Evolutionary conservation across 1,139 yeast species (phyloP).

Genomic region (Sugiyamaella pinicola): DNA sequence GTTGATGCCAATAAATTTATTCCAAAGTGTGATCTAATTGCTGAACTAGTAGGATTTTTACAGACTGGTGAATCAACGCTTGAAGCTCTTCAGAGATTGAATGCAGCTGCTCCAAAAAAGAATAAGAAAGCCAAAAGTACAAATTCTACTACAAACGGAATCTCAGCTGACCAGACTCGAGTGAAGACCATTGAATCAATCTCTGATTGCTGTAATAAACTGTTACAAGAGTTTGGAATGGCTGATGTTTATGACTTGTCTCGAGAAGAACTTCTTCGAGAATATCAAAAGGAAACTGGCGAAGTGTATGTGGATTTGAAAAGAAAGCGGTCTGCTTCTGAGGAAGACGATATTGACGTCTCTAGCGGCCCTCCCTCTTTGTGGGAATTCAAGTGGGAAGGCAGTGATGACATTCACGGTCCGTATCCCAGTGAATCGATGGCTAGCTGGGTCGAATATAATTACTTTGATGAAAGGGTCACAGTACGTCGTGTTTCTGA

Average conservation of each 20-base stretch:
- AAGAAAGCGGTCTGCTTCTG: slow-evolving; percentile 30
- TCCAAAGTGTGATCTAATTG: slow-evolving; percentile 38
- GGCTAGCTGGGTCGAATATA: slow-evolving; percentile 57
- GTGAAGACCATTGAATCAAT: slow-evolving; percentile 44
- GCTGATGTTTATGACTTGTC: slow-evolving; percentile 56
- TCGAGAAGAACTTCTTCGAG: slow-evolving; percentile 61
- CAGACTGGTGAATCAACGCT: slow-evolving; percentile 66
- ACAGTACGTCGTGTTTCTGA: slow-evolving; percentile 47
- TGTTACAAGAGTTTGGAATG: slow-evolving; percentile 48
- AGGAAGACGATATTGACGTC: slow-evolving; percentile 22
- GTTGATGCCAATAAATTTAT: slow-evolving; percentile 3
- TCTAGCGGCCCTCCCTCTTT: slow-evolving; percentile 33
- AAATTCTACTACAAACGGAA: background rate
- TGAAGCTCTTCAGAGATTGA: slow-evolving; percentile 51
- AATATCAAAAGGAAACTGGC: slow-evolving; percentile 56
- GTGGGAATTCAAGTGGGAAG: slow-evolving; percentile 69
- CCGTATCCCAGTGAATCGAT: slow-evolving; percentile 61
- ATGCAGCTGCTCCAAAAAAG: slow-evolving; percentile 22
- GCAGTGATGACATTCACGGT: slow-evolving; percentile 55
- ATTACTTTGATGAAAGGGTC: slow-evolving; percentile 57
- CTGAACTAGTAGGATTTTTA: slow-evolving; percentile 47
- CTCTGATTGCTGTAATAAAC: slow-evolving; percentile 55
- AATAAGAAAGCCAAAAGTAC: slow-evolving; percentile 14
- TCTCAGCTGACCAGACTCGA: slow-evolving; percentile 5
- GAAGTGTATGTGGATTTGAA: slow-evolving; percentile 33